These are phyloP conservation scores for Jasminum sambac DNA, from an alignment of 257 asterid genomes.

Conservation along the genomic window DNA sequence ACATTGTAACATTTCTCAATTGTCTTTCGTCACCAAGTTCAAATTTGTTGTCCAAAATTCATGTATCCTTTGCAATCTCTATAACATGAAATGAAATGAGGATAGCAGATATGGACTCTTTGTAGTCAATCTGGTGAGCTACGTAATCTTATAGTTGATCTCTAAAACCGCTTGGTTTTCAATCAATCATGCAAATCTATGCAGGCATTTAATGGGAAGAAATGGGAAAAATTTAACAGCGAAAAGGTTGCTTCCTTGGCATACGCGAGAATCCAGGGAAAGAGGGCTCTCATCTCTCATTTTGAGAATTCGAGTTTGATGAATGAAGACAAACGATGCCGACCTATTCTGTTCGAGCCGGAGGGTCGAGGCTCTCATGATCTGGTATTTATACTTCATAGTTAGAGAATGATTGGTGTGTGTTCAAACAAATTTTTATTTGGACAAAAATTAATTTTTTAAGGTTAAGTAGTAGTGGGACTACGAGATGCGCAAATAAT, in stretches of 20 bases:
- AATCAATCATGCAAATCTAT: slow-evolving; percentile 3
- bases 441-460: too few relatives aligned
- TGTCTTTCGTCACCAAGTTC: too few relatives aligned
- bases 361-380: slow-evolving; percentile 70
- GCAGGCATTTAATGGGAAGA: slow-evolving; percentile 91
- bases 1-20: not conserved
- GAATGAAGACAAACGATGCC: slow-evolving; percentile 93
- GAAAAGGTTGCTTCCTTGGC: slow-evolving; percentile 96
- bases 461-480: too few relatives aligned
- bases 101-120: too few relatives aligned
- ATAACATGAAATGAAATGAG: too few relatives aligned
- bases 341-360: slow-evolving; percentile 81
- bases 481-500: too few relatives aligned
- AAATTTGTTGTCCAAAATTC: too few relatives aligned
- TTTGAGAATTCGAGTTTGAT: slow-evolving; percentile 96
- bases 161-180: not conserved
- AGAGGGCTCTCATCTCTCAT: slow-evolving; percentile 72
- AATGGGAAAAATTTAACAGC: slow-evolving; percentile 95
- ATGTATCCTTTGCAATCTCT: too few relatives aligned
- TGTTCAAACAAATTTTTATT: too few relatives aligned
- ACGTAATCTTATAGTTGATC: not conserved
- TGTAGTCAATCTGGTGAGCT: not conserved
- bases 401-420: too few relatives aligned
- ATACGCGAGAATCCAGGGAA: slow-evolving; percentile 93
- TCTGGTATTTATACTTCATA: slow-evolving; percentile 44